These are phyloP conservation scores for Cadophora sp. DNA, from an alignment of 2,329 filamentous ascomycete genomes.

Conservation along the genomic window DNA sequence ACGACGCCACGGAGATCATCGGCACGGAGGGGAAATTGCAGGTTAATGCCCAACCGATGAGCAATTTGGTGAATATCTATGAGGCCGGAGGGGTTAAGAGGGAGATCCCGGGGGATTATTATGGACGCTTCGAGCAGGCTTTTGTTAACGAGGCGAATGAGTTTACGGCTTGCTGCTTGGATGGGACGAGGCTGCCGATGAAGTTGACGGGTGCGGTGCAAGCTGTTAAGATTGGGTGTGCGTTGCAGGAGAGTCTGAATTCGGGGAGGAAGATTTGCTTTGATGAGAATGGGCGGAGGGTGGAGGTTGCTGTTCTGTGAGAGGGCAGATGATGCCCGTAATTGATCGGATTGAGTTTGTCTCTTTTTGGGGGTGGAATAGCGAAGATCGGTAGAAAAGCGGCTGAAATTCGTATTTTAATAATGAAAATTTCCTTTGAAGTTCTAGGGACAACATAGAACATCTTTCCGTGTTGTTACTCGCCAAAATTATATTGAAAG, in stretches of 20 bases:
- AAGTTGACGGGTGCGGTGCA: conserved; percentile 63
- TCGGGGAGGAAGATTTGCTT: conserved; percentile 64
- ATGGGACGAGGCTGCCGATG: conserved; percentile 61
- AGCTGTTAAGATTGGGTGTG: conserved; percentile 65
- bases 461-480: too few relatives aligned
- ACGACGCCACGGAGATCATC: conserved; percentile 72
- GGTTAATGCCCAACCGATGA: conserved; percentile 64
- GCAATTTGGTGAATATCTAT: conserved; percentile 62
- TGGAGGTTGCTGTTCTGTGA: conserved; percentile 33
- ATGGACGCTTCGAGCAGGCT: conserved; percentile 66
- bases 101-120: conserved; percentile 68
- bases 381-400: too few relatives aligned
- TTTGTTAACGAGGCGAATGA: conserved; percentile 70
- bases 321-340: background rate
- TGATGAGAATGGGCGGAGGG: conserved; percentile 56
- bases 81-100: conserved; percentile 59
- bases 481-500: too few relatives aligned
- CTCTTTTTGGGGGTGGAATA: too few relatives aligned
- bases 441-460: too few relatives aligned
- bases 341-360: too few relatives aligned
- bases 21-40: conserved; percentile 69
- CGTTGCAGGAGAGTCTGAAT: conserved; percentile 63
- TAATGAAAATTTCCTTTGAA: too few relatives aligned
- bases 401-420: too few relatives aligned
- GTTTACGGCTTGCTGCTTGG: conserved; percentile 65